Evolutionary conservation across 1,284 basidiomycete species (phyloP).

Genomic region (Singerocomus inundabilis): DNA sequence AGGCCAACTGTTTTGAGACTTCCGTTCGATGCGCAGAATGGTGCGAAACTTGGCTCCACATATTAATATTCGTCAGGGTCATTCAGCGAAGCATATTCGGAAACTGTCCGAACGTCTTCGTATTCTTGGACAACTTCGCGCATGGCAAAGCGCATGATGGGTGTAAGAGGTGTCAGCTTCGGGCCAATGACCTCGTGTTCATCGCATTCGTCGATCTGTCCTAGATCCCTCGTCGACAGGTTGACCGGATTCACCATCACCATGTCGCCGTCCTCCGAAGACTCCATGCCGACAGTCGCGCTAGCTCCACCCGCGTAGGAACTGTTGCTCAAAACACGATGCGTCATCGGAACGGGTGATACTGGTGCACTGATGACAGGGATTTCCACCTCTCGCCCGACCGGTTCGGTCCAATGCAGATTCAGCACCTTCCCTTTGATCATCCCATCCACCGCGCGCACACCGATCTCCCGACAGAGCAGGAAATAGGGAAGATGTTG

Average conservation of each 20-base stretch:
- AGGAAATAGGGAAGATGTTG: slow-evolving; percentile 71
- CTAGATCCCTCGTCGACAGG: slow-evolving; percentile 35
- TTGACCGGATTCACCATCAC: slow-evolving; percentile 39
- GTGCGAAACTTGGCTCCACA: slow-evolving; percentile 6
- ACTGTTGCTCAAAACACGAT: slow-evolving; percentile 30
- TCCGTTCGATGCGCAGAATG: too few relatives aligned
- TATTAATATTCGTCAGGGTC: slow-evolving; percentile 69
- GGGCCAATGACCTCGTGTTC: slow-evolving; percentile 61
- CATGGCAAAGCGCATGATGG: slow-evolving; percentile 80
- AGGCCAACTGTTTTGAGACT: too few relatives aligned
- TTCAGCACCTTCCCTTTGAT: slow-evolving; percentile 71
- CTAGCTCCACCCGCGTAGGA: slow-evolving; percentile 34
- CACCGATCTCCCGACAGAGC: slow-evolving; percentile 74
- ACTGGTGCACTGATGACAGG: slow-evolving; percentile 26
- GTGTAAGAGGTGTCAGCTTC: slow-evolving; percentile 68
- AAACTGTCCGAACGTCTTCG: slow-evolving; percentile 66
- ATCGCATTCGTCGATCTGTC: slow-evolving; percentile 36
- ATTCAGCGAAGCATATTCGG: slow-evolving; percentile 69
- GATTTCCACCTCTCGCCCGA: slow-evolving; percentile 42
- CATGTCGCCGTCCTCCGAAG: slow-evolving; percentile 48
- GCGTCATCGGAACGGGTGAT: slow-evolving; percentile 27
- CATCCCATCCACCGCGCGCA: slow-evolving; percentile 78
- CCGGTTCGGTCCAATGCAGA: slow-evolving; percentile 70
- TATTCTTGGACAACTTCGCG: slow-evolving; percentile 75
- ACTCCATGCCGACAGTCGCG: slow-evolving; percentile 35